Conservation (phyloP, 169 alveolate species). For the Plasmodium fragile region DNA sequence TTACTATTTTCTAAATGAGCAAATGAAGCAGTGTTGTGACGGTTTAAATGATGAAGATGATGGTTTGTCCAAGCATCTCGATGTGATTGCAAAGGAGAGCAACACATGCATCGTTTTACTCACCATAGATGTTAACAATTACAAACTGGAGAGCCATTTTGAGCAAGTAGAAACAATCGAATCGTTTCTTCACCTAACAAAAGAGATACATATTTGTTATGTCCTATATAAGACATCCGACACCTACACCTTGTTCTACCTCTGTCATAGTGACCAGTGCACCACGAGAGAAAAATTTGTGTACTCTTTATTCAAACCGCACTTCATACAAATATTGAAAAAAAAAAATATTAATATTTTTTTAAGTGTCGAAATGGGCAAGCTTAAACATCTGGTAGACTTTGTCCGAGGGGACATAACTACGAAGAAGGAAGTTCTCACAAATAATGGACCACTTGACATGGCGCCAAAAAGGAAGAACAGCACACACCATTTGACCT, state of each 20-base stretch:
- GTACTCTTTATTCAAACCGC: conserved; percentile 44
- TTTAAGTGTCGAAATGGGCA: conserved; percentile 50
- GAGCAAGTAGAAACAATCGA: conserved; percentile 15
- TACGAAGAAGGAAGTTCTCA: neutral
- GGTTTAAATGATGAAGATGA: neutral
- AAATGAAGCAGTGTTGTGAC: conserved; percentile 1
- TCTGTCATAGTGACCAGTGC: conserved; percentile 13
- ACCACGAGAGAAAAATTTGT: conserved; percentile 50
- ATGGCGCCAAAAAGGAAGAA: neutral
- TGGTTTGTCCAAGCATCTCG: neutral
- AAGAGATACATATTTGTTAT: conserved; percentile 16
- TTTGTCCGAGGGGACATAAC: conserved; percentile 35
- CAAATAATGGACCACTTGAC: neutral
- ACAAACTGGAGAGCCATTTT: neutral
- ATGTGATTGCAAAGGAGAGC: neutral
- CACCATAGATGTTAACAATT: neutral
- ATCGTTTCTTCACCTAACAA: conserved; percentile 6
- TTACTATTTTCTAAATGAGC: conserved; percentile 6
- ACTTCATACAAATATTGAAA: conserved; percentile 34
- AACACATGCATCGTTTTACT: conserved; percentile 14
- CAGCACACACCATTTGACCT: neutral
- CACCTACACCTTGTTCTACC: conserved; percentile 38
- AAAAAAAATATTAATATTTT: conserved; percentile 42
- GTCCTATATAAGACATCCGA: conserved; percentile 34
- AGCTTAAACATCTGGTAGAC: conserved; percentile 30